Evolutionary conservation across 2,329 filamentous ascomycete genomes (phyloP).

Genomic region (Exophiala sp.): DNA sequence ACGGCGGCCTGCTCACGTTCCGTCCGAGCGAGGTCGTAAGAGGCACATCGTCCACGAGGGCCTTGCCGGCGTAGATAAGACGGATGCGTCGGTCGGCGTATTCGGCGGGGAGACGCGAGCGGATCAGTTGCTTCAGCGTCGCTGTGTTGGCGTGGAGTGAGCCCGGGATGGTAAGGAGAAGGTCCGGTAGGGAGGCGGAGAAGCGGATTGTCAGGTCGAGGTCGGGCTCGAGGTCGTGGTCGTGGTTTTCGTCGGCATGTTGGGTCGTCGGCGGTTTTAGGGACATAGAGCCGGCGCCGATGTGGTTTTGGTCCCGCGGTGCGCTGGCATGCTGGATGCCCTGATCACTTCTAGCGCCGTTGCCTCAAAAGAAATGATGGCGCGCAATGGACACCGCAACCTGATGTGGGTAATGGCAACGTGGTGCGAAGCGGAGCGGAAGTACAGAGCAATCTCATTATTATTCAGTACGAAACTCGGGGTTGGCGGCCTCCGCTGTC

Average conservation of each 20-base stretch:
- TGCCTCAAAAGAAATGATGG: background rate
- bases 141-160: constrained; percentile 56
- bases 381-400: too few relatives aligned
- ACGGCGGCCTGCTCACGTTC: constrained; percentile 47
- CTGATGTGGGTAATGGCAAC: too few relatives aligned
- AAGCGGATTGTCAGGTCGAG: constrained; percentile 85
- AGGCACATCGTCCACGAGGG: constrained; percentile 67
- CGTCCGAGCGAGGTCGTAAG: constrained; percentile 63
- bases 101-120: constrained; percentile 58
- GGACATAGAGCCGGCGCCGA: constrained; percentile 10
- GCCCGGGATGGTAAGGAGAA: constrained; percentile 64
- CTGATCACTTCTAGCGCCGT: background rate
- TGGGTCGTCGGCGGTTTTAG: constrained; percentile 10
- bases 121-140: constrained; percentile 75
- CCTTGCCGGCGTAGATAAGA: constrained; percentile 82
- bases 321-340: background rate
- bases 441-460: too few relatives aligned
- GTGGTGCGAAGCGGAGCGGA: too few relatives aligned
- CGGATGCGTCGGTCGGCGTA: constrained; percentile 67
- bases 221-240: constrained; percentile 7
- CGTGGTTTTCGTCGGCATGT: constrained; percentile 1
- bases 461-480: too few relatives aligned
- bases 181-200: constrained; percentile 74
- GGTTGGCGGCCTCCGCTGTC: too few relatives aligned
- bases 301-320: background rate